Base-by-base conservation (phyloP, 257 asterid genomes). In the Verbascum thapsus region DNA sequence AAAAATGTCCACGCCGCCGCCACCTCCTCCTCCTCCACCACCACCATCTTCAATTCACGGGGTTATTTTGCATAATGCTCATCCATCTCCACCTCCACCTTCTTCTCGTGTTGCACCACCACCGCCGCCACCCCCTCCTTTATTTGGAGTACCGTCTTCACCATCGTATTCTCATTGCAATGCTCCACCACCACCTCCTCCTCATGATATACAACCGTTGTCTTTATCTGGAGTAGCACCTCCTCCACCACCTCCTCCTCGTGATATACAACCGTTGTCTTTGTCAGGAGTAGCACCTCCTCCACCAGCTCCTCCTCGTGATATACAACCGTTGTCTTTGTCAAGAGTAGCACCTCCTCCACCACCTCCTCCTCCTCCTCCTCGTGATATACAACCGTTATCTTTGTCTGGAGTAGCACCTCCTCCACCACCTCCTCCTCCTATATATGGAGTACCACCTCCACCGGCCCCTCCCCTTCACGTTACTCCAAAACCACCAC, bases 111-210 rank as follows among this genome's bases (percentile, higher is more conserved):
- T 49, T 2, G 56, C 44, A 8, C 49, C 49, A 42, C 49, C 7
- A 12, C 62, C 60, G 17, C 19, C 49, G 11, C 19, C 16, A 11
- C 49, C 49, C 49, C 49, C 18, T n/a, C 18, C 49, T 42, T 13
- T 13, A 12, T 51, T 8, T 51, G 39, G 57, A 0, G 13, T 23
- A 3, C 49, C 49, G n/a, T 55, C 64, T 12, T 66, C 76, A 37
- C 77, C 82, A 1, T 74, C 84, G 0, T 74, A 74, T 4, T 59
- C 69, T 3, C 4, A n/a, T 10, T 35, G 65, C 8, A 16, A 10
- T 59, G 39, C 5, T 18, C 75, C 66, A 48, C 53, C 53, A 6
- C 53, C n/a, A 7, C 8, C 62, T 9, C 32, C 20, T 1, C 48
- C 38, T 45, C 22, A 63, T 30, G 32, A 5, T 26, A 5, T 26